phyloP scores from a whole-genome alignment of 2,329 filamentous ascomycete genomes.

The Phoma sp. region DNA sequence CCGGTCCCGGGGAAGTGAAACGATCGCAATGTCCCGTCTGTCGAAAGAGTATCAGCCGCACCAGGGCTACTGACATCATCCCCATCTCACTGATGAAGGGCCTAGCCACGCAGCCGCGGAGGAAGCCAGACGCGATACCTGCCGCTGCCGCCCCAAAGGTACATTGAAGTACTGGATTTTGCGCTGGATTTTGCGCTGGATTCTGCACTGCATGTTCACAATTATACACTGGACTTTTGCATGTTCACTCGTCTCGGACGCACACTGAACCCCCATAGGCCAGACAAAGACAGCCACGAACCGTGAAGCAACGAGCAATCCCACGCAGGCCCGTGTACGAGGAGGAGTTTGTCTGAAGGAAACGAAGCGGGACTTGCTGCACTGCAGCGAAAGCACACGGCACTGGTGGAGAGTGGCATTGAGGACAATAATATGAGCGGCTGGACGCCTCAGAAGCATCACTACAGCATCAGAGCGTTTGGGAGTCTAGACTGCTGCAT shows the following conservation, averaged over 20 bases:
- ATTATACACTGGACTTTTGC: not conserved
- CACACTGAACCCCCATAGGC: not conserved
- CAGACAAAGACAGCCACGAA: not conserved
- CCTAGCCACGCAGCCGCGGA: slow-evolving; percentile 42
- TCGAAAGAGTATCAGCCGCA: slow-evolving; percentile 52
- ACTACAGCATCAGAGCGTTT: too few relatives aligned
- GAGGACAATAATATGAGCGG: not conserved
- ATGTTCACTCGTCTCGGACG: not conserved
- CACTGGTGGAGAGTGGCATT: not conserved
- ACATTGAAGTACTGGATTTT: slow-evolving; percentile 26
- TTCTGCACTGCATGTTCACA: not conserved
- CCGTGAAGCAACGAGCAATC: not conserved
- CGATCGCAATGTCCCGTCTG: slow-evolving; percentile 57
- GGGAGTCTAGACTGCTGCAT: slow-evolving; percentile 3
- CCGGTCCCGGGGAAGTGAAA: slow-evolving; percentile 51
- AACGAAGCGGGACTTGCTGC: not conserved
- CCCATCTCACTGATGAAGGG: slow-evolving; percentile 51
- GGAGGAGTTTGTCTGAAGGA: not conserved
- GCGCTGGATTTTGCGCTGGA: slow-evolving; percentile 15
- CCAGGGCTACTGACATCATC: slow-evolving; percentile 51
- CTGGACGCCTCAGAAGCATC: not conserved
- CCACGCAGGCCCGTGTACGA: not conserved
- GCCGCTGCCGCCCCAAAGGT: slow-evolving; percentile 23
- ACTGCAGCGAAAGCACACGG: not conserved
- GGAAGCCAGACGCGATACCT: slow-evolving; percentile 22